These are phyloP conservation scores for Recurvomyces mirabilis DNA, from an alignment of 495 filamentous ascomycete species.

Conservation along the genomic window DNA sequence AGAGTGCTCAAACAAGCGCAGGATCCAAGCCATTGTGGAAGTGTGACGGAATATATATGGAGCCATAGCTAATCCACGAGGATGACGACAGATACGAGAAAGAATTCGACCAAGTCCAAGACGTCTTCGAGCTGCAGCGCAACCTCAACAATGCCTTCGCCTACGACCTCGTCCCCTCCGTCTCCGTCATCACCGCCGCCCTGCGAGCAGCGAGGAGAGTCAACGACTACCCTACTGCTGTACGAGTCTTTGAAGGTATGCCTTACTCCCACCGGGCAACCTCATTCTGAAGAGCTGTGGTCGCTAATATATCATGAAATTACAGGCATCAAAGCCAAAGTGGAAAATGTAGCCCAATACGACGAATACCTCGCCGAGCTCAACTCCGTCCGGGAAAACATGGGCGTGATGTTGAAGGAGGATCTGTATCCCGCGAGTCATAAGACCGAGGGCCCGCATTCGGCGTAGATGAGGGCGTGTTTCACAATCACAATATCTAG, in stretches of 20 bases:
- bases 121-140: constrained; percentile 99
- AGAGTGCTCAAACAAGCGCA: background rate
- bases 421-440: constrained; percentile 75
- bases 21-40: background rate
- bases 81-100: constrained; percentile 76
- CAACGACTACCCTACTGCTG: constrained; percentile 97
- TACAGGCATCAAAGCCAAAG: constrained; percentile 94
- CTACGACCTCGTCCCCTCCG: constrained; percentile 96
- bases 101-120: constrained; percentile 94
- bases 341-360: constrained; percentile 96
- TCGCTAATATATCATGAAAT: background rate
- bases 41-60: too few species aligned
- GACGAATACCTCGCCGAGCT: constrained; percentile 93
- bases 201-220: constrained; percentile 86
- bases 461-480: too few species aligned
- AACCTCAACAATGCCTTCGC: constrained; percentile 99
- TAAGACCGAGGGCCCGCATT: too few species aligned
- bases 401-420: constrained; percentile 86
- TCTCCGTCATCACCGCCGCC: constrained; percentile 82
- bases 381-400: constrained; percentile 80
- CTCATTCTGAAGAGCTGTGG: background rate
- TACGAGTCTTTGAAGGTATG: constrained; percentile 94
- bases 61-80: too few species aligned
- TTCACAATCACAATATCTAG: too few species aligned
- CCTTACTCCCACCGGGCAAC: constrained; percentile 1